Conservation (phyloP, 1,284 basidiomycete genomes). For the Papiliotrema laurentii region DNA sequence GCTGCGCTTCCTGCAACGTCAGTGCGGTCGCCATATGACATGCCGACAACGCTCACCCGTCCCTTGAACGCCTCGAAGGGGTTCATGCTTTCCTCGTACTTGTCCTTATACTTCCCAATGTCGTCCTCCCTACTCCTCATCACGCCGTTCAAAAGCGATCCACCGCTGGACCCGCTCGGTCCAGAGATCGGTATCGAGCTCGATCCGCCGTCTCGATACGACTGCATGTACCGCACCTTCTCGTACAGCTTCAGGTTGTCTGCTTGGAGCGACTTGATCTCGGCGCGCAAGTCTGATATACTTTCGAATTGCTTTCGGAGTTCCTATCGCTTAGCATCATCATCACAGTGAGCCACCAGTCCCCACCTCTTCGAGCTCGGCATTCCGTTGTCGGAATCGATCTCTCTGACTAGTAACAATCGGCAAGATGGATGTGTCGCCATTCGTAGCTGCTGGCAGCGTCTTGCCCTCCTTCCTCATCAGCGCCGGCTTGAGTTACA, state of each 20-base stretch:
- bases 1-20: slow-evolving; percentile 70
- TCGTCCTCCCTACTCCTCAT: slow-evolving; percentile 56
- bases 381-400: slow-evolving; percentile 89
- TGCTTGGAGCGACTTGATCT: slow-evolving; percentile 80
- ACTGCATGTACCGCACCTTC: slow-evolving; percentile 94
- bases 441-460: slow-evolving; percentile 21
- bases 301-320: slow-evolving; percentile 88
- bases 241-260: slow-evolving; percentile 95
- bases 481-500: background rate
- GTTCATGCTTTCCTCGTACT: slow-evolving; percentile 95
- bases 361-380: slow-evolving; percentile 86
- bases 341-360: background rate
- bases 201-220: slow-evolving; percentile 59
- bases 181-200: slow-evolving; percentile 9
- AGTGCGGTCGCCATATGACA: background rate
- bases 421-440: slow-evolving; percentile 85
- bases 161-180: slow-evolving; percentile 8
- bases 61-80: slow-evolving; percentile 96
- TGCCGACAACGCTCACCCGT: slow-evolving; percentile 57
- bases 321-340: slow-evolving; percentile 55
- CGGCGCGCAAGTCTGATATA: slow-evolving; percentile 81
- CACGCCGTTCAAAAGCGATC: slow-evolving; percentile 34
- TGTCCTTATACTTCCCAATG: slow-evolving; percentile 79
- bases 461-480: slow-evolving; percentile 23
- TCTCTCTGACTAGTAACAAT: slow-evolving; percentile 97